Evolutionary conservation across 495 filamentous ascomycete genomes (phyloP).

Genomic region (Penicillium daleae): DNA sequence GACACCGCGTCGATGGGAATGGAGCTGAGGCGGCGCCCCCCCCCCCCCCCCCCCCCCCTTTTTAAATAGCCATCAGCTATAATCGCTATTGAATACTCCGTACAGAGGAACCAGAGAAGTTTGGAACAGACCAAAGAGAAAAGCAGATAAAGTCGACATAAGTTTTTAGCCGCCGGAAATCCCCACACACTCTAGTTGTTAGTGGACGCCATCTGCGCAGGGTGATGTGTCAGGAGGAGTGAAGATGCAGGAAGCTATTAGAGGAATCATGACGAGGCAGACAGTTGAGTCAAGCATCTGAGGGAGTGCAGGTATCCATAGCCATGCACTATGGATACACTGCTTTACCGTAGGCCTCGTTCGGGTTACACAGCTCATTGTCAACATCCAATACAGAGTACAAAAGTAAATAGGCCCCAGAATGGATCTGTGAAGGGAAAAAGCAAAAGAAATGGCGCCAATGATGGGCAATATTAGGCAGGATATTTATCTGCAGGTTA

Average conservation of each 20-base stretch:
- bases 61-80: not conserved
- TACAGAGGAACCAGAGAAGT: too few relatives aligned
- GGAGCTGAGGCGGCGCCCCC: not conserved
- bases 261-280: conserved; percentile 19
- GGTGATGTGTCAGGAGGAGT: not conserved
- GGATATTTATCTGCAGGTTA: not conserved
- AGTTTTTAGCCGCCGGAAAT: not conserved
- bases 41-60: not conserved
- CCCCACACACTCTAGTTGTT: not conserved
- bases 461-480: not conserved
- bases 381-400: not conserved
- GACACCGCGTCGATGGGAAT: conserved; percentile 6
- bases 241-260: conserved; percentile 15
- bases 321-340: conserved; percentile 1
- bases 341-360: not conserved
- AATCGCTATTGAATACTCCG: not conserved
- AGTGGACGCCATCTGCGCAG: not conserved
- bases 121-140: not conserved
- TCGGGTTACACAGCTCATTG: not conserved
- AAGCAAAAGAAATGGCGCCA: not conserved
- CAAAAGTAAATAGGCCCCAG: not conserved
- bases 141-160: not conserved
- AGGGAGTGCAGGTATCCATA: conserved; percentile 11
- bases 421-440: not conserved
- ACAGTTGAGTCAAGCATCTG: conserved; percentile 21